phyloP scores from a whole-genome alignment of 192 early-diverging fungal genomes.

The Piromyces finnis region DNA sequence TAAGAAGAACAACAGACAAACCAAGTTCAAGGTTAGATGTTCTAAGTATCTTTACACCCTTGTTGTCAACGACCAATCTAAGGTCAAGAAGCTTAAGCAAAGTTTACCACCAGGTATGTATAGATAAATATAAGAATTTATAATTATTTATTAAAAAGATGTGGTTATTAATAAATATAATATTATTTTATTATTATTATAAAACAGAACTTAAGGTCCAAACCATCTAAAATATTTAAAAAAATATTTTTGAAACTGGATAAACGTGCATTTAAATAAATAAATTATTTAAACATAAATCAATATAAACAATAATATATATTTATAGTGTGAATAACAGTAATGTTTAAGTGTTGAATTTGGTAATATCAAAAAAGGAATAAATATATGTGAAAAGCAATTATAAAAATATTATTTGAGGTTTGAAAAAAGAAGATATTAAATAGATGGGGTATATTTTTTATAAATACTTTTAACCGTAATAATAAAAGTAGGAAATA shows the following conservation, averaged over 20 bases:
- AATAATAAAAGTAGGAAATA: no score
- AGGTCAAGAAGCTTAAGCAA: conserved; percentile 89
- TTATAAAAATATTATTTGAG: no score
- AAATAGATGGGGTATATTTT: no score
- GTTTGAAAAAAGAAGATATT: no score
- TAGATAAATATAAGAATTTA: not conserved
- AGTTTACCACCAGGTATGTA: conserved; percentile 78
- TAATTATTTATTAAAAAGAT: no score
- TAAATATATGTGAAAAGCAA: no score
- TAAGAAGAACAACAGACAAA: conserved; percentile 80
- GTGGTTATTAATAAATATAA: no score
- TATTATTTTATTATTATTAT: no score
- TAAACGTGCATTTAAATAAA: not conserved
- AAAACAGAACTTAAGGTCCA: not conserved
- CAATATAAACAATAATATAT: not conserved
- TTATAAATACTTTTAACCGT: no score
- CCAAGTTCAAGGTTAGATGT: conserved; percentile 99
- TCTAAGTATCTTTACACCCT: conserved; percentile 97
- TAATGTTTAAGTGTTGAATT: no score
- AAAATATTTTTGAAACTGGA: not conserved
- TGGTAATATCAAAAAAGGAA: no score
- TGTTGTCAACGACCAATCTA: conserved; percentile 79
- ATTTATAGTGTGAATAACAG: not conserved
- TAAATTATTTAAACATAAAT: not conserved
- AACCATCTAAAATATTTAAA: not conserved